A percentile compares a stretch with the other conserved stretches of the same genome.
Evolutionary conservation across 176 grass and related monocot genomes (phyloP).

Genomic region (Phragmites australis): DNA sequence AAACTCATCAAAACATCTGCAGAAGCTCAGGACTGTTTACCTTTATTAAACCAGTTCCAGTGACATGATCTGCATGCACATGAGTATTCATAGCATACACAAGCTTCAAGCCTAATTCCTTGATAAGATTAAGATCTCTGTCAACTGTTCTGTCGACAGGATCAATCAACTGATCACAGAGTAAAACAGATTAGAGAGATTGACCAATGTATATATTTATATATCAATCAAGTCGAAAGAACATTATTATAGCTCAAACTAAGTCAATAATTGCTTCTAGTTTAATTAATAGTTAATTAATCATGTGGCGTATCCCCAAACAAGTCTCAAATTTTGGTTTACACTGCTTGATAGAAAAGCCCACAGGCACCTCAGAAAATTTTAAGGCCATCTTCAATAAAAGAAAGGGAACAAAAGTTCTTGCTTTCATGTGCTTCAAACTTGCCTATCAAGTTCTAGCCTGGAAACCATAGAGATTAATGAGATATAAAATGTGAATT

Average conservation of each 20-base stretch:
- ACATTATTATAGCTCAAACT: background rate
- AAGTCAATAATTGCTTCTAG: background rate
- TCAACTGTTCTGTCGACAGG: slow-evolving; percentile 83
- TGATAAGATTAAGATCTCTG: slow-evolving; percentile 81
- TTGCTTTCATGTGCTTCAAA: background rate
- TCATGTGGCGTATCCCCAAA: background rate
- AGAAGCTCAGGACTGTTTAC: slow-evolving; percentile 39
- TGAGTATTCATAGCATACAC: slow-evolving; percentile 96
- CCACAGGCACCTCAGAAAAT: background rate
- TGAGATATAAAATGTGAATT: background rate
- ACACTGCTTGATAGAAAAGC: background rate
- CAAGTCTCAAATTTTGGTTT: background rate
- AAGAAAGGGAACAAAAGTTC: background rate
- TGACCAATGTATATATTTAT: slow-evolving; percentile 3
- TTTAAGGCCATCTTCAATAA: background rate
- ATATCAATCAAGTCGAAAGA: background rate
- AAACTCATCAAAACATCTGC: background rate
- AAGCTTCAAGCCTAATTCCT: slow-evolving; percentile 90
- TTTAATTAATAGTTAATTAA: slow-evolving; percentile 1
- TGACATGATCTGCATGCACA: slow-evolving; percentile 95
- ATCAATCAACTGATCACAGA: slow-evolving; percentile 62
- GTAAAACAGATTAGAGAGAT: slow-evolving; percentile 37
- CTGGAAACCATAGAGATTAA: background rate
- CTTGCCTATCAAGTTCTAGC: background rate
- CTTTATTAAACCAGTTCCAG: slow-evolving; percentile 88